Percentiles rank a stretch among this genome's conserved stretches.
These are phyloP conservation scores for Kodamaea sagamina DNA, from an alignment of 805 yeast species.

Conservation along the genomic window DNA sequence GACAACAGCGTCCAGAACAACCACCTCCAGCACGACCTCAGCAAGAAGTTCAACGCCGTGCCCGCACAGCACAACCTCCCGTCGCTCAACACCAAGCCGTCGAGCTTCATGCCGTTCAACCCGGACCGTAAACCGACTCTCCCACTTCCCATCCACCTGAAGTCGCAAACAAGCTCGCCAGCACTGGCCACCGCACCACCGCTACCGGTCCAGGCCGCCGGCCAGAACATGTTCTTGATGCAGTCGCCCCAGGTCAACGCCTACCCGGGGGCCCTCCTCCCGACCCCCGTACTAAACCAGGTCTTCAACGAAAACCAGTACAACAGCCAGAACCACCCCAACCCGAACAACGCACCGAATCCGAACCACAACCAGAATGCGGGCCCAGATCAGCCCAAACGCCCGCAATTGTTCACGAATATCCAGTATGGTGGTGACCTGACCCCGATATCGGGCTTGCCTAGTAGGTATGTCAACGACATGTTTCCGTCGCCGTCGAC, in stretches of 20 bases:
- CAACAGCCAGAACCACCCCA: background rate
- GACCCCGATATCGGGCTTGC: conserved; percentile 69
- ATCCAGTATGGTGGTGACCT: conserved; percentile 49
- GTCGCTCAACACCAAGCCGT: conserved; percentile 22
- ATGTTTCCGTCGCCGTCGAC: conserved; percentile 81
- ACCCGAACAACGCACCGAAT: conserved; percentile 1
- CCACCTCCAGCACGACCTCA: background rate
- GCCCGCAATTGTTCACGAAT: conserved; percentile 13
- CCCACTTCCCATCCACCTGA: conserved; percentile 37
- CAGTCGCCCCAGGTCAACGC: conserved; percentile 22
- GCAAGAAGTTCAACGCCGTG: conserved; percentile 10
- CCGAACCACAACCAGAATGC: conserved; percentile 3
- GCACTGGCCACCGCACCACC: conserved; percentile 41
- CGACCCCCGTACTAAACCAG: conserved; percentile 39
- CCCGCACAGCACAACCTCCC: conserved; percentile 13
- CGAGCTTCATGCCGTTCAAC: conserved; percentile 22
- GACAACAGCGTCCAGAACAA: background rate
- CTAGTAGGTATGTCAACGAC: conserved; percentile 70
- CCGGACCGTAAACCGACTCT: conserved; percentile 38
- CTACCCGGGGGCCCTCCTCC: conserved; percentile 24
- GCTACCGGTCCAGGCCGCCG: conserved; percentile 24
- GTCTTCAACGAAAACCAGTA: conserved; percentile 25
- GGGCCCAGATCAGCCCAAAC: conserved; percentile 7
- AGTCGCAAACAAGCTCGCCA: conserved; percentile 45
- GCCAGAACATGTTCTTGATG: conserved; percentile 7